Percentiles rank a stretch among this genome's conserved stretches.
phyloP scores from a whole-genome alignment of 176 grass and related monocot species.

The Neostapfia colusana region DNA sequence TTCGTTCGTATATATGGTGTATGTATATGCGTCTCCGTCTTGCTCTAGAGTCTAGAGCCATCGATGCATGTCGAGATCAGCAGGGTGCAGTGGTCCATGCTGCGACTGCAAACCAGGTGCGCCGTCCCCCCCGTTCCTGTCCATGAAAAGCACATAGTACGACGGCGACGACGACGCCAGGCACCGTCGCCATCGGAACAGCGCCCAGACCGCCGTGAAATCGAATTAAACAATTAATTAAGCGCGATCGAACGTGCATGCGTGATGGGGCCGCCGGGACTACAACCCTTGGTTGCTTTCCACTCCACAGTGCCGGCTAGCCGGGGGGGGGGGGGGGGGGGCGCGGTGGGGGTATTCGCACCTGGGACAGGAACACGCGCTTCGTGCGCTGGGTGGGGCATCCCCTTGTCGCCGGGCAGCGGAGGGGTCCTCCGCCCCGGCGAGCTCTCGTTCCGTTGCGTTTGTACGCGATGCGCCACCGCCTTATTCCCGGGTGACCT shows the following conservation, averaged over 20 bases:
- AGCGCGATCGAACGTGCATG: background rate
- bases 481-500: constrained; percentile 23
- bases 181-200: constrained; percentile 14
- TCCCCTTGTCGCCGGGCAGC: constrained; percentile 35
- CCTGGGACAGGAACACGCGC: background rate
- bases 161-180: background rate
- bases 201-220: background rate
- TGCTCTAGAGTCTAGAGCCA: background rate
- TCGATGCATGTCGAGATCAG: background rate
- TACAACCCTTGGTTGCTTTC: constrained; percentile 17
- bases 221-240: too few relatives aligned
- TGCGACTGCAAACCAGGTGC: background rate
- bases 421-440: constrained; percentile 34
- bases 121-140: constrained; percentile 8
- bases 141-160: constrained; percentile 29
- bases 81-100: too few relatives aligned
- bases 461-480: constrained; percentile 44
- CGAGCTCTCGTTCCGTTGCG: constrained; percentile 38
- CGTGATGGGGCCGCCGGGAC: background rate
- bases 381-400: constrained; percentile 23
- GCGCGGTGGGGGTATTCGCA: too few relatives aligned
- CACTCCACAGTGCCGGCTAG: background rate
- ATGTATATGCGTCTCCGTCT: constrained; percentile 1
- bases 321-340: too few relatives aligned
- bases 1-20: background rate